A percentile compares a stretch with the other conserved stretches of the same genome.
Conservation (phyloP, 305 asterid genomes). For the Rubia occidens region DNA sequence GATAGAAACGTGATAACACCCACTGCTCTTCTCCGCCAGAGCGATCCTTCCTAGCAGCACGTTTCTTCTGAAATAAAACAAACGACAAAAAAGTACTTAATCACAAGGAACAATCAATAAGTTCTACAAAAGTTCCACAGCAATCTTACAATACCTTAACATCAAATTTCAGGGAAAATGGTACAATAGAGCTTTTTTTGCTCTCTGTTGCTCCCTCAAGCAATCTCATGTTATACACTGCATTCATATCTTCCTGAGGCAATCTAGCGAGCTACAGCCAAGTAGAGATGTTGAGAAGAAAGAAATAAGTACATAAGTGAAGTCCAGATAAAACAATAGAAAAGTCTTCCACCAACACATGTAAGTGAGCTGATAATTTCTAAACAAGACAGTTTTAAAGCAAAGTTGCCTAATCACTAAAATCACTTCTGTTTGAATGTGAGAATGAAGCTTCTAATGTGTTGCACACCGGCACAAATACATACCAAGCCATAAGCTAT, state of each 20-base stretch:
- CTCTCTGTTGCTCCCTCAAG: constrained; percentile 63
- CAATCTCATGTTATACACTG: constrained; percentile 90
- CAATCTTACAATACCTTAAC: constrained; percentile 58
- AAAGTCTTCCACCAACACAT: neutral
- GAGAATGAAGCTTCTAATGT: neutral
- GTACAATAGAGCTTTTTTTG: constrained; percentile 60
- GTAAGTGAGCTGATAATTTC: neutral
- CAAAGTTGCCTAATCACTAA: neutral
- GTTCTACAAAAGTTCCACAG: constrained; percentile 2
- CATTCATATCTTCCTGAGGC: constrained; percentile 75
- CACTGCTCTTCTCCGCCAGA: constrained; percentile 65
- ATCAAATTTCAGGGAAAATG: constrained; percentile 86
- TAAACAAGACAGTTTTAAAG: neutral
- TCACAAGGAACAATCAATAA: constrained; percentile 10
- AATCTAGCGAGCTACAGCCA: constrained; percentile 67
- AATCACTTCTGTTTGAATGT: neutral
- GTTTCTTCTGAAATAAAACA: constrained; percentile 60
- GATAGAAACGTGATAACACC: constrained; percentile 96
- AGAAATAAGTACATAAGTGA: neutral
- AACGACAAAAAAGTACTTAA: constrained; percentile 5
- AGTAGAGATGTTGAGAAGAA: neutral
- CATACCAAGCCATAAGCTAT: neutral
- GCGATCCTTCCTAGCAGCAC: constrained; percentile 81
- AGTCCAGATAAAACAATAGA: neutral
- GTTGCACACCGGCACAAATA: neutral